Evolutionary conservation across 352 stramenopile species (phyloP).

Genomic region (Peronospora belbahrii): DNA sequence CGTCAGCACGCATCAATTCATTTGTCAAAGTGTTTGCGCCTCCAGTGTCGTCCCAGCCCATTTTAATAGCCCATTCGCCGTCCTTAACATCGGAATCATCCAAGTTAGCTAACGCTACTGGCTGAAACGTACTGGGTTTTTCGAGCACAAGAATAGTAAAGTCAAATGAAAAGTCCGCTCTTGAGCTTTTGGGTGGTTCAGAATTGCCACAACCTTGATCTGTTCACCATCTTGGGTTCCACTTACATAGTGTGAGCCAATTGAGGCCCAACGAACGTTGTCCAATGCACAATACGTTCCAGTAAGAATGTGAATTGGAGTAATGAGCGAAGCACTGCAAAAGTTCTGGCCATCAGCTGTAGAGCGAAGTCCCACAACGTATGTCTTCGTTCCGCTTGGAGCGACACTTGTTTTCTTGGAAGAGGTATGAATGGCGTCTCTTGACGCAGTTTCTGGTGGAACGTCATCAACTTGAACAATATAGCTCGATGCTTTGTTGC

Average conservation of each 20-base stretch:
- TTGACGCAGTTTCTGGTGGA: not conserved
- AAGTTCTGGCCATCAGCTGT: conserved; percentile 6
- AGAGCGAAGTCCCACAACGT: conserved; percentile 16
- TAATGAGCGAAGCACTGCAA: conserved; percentile 10
- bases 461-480: not conserved
- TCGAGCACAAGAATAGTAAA: conserved; percentile 36
- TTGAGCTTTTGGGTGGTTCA: conserved; percentile 1
- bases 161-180: conserved; percentile 17
- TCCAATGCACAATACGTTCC: not conserved
- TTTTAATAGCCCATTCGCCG: conserved; percentile 15
- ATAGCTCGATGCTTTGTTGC: not conserved
- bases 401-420: conserved; percentile 4
- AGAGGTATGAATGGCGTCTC: not conserved
- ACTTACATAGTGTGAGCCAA: conserved; percentile 14
- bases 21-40: conserved; percentile 5
- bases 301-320: conserved; percentile 7
- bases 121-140: conserved; percentile 18
- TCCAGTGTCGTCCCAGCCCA: conserved; percentile 25
- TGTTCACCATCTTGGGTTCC: conserved; percentile 15
- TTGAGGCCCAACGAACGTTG: conserved; percentile 7
- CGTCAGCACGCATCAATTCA: conserved; percentile 26
- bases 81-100: conserved; percentile 22
- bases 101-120: conserved; percentile 15
- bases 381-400: conserved; percentile 28
- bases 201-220: conserved; percentile 10